phyloP scores from a whole-genome alignment of 2,329 filamentous ascomycete genomes.

The Emergomyces orientalis region DNA sequence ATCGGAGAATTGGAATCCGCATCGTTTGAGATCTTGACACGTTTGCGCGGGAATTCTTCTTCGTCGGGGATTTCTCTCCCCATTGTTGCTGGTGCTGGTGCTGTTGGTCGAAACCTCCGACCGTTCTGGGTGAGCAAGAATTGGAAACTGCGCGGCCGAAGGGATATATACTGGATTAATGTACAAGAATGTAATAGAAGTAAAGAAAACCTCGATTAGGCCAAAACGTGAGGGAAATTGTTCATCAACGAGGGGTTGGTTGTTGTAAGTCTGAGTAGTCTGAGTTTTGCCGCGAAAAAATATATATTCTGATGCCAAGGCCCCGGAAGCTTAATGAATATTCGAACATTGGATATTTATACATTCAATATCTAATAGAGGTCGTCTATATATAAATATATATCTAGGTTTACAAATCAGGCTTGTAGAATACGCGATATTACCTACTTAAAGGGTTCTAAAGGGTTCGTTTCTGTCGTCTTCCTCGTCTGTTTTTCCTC shows the following conservation, averaged over 20 bases:
- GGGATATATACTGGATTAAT: neutral
- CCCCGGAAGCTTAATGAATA: too few relatives aligned
- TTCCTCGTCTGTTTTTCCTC: neutral
- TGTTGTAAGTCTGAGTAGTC: neutral
- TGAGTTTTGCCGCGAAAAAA: neutral
- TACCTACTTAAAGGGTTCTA: neutral
- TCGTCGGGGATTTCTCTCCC: slow-evolving; percentile 6
- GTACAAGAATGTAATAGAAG: neutral
- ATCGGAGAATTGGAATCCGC: slow-evolving; percentile 2
- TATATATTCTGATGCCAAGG: slow-evolving; percentile 1
- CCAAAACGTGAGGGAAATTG: neutral
- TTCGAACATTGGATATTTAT: too few relatives aligned
- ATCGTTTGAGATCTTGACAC: slow-evolving; percentile 17
- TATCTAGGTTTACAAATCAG: neutral
- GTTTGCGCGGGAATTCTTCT: slow-evolving; percentile 16
- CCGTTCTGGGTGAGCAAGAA: neutral
- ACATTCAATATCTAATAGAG: too few relatives aligned
- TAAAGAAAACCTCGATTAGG: neutral
- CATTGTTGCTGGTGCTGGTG: neutral
- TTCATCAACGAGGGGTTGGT: neutral
- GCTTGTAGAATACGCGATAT: neutral
- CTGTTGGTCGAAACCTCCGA: neutral
- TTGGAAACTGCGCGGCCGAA: neutral
- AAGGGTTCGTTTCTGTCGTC: neutral
- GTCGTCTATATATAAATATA: too few relatives aligned